Evolutionary conservation across 140 eudicot genomes (phyloP).

Genomic region (Flaveria floridana): DNA sequence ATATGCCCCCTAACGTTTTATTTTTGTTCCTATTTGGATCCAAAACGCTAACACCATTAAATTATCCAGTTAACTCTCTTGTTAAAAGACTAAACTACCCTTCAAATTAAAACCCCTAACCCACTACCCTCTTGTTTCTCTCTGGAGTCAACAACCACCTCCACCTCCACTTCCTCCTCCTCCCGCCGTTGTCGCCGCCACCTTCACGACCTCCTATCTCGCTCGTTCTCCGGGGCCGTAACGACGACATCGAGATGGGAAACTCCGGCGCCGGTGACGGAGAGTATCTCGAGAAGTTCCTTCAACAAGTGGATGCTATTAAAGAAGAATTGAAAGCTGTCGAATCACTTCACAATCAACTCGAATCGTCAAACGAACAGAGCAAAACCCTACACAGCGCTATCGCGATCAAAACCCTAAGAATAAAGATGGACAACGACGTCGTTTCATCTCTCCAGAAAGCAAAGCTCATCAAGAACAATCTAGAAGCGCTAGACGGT

Average conservation of each 20-base stretch:
- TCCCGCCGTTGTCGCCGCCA: no score
- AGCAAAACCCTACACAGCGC: slow-evolving; percentile 51
- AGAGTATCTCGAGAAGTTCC: slow-evolving; percentile 39
- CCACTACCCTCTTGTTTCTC: no score
- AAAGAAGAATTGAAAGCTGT: slow-evolving; percentile 40
- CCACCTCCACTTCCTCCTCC: no score
- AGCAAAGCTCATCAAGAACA: slow-evolving; percentile 41
- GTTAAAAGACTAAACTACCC: no score
- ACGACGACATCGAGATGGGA: slow-evolving; percentile 43
- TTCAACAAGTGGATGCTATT: slow-evolving; percentile 38
- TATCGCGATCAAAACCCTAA: slow-evolving; percentile 37
- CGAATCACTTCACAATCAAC: slow-evolving; percentile 35
- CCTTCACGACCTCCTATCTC: slow-evolving; percentile 41
- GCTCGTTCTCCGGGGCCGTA: slow-evolving; percentile 39
- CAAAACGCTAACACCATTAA: no score
- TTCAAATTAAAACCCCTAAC: no score
- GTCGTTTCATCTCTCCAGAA: slow-evolving; percentile 43
- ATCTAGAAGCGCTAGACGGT: slow-evolving; percentile 37
- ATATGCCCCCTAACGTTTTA: no score
- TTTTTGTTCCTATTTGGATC: no score
- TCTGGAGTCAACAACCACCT: no score
- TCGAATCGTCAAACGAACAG: slow-evolving; percentile 40
- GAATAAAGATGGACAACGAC: slow-evolving; percentile 46
- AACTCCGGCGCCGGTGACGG: not conserved
- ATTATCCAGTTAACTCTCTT: no score